A percentile compares a stretch with the other conserved stretches of the same genome.
phyloP scores from a whole-genome alignment of 495 filamentous ascomycete species.

The Clavariopsis aquatica region DNA sequence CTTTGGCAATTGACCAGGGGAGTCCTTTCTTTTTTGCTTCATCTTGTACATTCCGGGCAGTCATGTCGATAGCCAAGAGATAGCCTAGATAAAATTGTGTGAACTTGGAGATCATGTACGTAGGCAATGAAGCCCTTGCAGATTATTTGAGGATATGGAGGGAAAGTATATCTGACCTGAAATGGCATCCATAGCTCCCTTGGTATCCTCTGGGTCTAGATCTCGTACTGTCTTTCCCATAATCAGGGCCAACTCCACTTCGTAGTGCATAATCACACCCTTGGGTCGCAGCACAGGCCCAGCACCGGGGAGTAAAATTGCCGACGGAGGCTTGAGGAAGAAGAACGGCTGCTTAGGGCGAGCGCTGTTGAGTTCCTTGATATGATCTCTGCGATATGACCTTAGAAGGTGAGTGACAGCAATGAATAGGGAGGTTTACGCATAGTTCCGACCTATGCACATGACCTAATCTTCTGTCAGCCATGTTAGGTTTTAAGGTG shows the following conservation, averaged over 20 bases:
- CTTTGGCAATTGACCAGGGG: conserved; percentile 95
- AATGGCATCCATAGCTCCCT: conserved; percentile 56
- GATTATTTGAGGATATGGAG: background rate
- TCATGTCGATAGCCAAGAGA: conserved; percentile 88
- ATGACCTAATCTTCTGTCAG: conserved; percentile 61
- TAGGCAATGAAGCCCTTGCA: background rate
- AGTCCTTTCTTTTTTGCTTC: conserved; percentile 95
- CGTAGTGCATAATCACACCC: conserved; percentile 86
- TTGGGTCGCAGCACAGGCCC: conserved; percentile 82
- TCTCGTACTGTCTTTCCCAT: conserved; percentile 78
- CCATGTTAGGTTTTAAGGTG: background rate
- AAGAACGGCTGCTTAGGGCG: conserved; percentile 93
- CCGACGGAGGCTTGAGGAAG: conserved; percentile 91
- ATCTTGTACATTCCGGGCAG: conserved; percentile 87
- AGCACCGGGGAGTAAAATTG: conserved; percentile 72
- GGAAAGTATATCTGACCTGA: conserved; percentile 44
- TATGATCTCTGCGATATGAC: conserved; percentile 70
- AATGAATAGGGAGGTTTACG: conserved; percentile 52
- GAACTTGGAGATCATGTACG: background rate
- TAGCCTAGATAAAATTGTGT: conserved; percentile 59
- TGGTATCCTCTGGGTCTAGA: conserved; percentile 65
- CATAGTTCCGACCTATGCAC: conserved; percentile 98
- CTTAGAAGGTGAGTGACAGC: conserved; percentile 7
- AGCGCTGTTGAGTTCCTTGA: conserved; percentile 83
- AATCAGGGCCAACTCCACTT: conserved; percentile 88